A percentile compares a stretch with the other conserved stretches of the same genome.
phyloP scores from a whole-genome alignment of 192 early-diverging fungal genomes.

The Podila minutissima region DNA sequence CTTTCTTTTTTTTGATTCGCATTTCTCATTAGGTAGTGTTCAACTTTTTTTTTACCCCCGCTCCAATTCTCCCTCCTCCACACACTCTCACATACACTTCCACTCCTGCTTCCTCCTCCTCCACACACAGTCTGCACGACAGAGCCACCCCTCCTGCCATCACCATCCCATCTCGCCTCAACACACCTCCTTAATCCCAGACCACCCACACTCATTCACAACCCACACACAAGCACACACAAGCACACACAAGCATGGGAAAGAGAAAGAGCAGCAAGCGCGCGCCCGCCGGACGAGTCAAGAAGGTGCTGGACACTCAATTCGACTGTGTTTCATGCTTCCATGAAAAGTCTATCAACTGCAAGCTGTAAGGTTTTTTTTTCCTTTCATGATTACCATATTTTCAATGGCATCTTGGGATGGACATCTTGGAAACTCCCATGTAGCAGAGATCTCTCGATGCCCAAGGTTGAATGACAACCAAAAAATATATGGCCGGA shows the following conservation, averaged over 20 bases:
- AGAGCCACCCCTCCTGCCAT: background rate
- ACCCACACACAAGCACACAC: no score
- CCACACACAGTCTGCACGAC: background rate
- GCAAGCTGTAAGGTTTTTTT: constrained; percentile 72
- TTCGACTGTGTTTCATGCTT: constrained; percentile 91
- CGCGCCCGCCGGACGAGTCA: constrained; percentile 72
- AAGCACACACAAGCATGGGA: constrained; percentile 25
- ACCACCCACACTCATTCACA: background rate
- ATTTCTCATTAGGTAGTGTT: no score
- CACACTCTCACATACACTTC: background rate
- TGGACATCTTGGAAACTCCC: no score
- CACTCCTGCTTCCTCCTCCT: background rate
- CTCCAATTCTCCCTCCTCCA: background rate
- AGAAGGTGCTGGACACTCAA: constrained; percentile 72
- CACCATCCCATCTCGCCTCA: background rate
- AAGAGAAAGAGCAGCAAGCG: constrained; percentile 61
- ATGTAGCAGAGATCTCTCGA: no score
- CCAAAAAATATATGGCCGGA: no score
- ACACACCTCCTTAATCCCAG: background rate
- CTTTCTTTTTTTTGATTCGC: no score
- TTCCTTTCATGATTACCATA: background rate
- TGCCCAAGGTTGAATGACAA: no score
- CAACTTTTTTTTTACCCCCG: constrained; percentile 1
- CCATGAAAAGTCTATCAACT: constrained; percentile 82
- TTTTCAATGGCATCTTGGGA: background rate